Conservation (phyloP, 2,329 filamentous ascomycete species). For the Sporothrix mexicana region DNA sequence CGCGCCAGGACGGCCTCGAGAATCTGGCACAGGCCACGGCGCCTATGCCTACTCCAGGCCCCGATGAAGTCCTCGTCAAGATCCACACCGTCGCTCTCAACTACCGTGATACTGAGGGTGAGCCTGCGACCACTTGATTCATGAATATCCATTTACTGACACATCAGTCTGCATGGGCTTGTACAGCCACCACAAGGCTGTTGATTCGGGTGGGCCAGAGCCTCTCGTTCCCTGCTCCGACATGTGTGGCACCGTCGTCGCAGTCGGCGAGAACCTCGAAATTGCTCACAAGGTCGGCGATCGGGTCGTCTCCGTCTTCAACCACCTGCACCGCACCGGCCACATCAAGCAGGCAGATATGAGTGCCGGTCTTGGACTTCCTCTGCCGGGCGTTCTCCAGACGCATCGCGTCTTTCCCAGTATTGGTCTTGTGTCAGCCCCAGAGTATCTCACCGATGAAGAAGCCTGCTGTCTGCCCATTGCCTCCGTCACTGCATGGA, state of each 20-base stretch:
- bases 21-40: conserved; percentile 54
- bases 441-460: conserved; percentile 62
- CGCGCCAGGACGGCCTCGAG: conserved; percentile 61
- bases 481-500: conserved; percentile 68
- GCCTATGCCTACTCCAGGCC: conserved; percentile 54
- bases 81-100: conserved; percentile 56
- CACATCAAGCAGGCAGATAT: conserved; percentile 63
- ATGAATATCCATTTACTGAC: no score
- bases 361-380: conserved; percentile 64
- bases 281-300: conserved; percentile 60
- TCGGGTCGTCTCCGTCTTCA: conserved; percentile 71
- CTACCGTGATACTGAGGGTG: conserved; percentile 58
- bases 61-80: conserved; percentile 59
- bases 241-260: conserved; percentile 68
- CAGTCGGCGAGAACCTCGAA: conserved; percentile 51
- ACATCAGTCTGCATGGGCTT: conserved; percentile 65
- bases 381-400: conserved; percentile 62
- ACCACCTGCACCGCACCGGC: conserved; percentile 62
- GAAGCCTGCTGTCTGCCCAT: conserved; percentile 67
- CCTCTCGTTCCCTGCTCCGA: conserved; percentile 70
- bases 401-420: conserved; percentile 66
- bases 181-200: conserved; percentile 68
- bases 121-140: no score
- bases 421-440: conserved; percentile 60
- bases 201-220: conserved; percentile 46